Evolutionary conservation across 2,329 filamentous ascomycete species (phyloP).

Genomic region (Fusarium palustre): DNA sequence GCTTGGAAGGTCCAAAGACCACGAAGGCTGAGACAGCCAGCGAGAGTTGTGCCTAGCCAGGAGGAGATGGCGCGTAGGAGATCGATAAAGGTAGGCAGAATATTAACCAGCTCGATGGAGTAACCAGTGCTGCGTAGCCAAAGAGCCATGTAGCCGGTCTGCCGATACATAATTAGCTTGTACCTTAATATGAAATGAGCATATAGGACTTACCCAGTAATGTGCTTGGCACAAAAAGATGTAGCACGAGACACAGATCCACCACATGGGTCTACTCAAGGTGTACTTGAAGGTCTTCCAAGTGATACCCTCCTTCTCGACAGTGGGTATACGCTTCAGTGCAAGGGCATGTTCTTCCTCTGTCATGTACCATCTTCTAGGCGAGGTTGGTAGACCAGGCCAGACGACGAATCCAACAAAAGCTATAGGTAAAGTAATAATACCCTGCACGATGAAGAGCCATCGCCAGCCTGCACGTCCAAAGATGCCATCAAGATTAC

Average conservation of each 20-base stretch:
- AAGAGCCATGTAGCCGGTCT: constrained; percentile 11
- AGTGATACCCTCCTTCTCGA: not conserved
- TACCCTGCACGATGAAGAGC: constrained; percentile 6
- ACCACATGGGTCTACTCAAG: not conserved
- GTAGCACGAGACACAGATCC: constrained; percentile 6
- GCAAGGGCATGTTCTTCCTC: not conserved
- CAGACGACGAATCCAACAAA: constrained; percentile 2
- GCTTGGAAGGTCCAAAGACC: constrained; percentile 11
- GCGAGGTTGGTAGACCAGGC: not conserved
- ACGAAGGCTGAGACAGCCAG: constrained; percentile 3
- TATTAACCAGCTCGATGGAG: constrained; percentile 3
- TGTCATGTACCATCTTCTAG: not conserved
- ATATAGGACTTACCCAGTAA: not conserved
- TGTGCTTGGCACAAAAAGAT: not conserved
- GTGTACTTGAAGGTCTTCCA: constrained; percentile 12
- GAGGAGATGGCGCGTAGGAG: not conserved
- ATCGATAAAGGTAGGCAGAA: constrained; percentile 5
- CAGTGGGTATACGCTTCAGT: not conserved
- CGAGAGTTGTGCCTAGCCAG: not conserved
- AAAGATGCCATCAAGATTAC: not conserved
- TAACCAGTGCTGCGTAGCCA: not conserved
- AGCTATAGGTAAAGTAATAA: not conserved
- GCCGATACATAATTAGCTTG: fast-evolving
- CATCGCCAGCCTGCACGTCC: constrained; percentile 14
- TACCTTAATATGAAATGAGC: no score